Evolutionary conservation across 805 yeast species (phyloP).

Genomic region (Wickerhamomyces chaumierensis): DNA sequence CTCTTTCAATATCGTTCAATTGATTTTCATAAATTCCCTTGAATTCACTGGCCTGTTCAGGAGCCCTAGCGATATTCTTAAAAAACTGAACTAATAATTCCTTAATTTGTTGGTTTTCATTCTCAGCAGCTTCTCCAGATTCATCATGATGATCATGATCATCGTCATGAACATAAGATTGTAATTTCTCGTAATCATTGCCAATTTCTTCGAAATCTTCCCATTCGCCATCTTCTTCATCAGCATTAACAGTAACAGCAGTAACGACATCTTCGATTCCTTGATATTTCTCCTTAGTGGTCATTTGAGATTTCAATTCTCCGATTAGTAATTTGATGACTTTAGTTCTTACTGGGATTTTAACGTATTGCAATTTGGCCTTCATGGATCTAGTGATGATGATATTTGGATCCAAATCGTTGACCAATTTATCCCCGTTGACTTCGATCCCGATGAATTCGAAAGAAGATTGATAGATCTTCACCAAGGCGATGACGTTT

Average conservation of each 20-base stretch:
- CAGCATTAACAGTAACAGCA: conserved; percentile 50
- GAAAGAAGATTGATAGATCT: conserved; percentile 54
- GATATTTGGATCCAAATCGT: conserved; percentile 41
- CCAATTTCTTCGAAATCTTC: conserved; percentile 66
- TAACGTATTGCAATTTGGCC: conserved; percentile 44
- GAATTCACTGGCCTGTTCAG: conserved; percentile 43
- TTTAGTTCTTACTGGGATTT: conserved; percentile 57
- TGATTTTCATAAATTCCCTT: conserved; percentile 32
- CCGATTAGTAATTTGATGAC: conserved; percentile 59
- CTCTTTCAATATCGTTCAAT: conserved; percentile 41
- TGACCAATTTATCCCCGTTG: conserved; percentile 65
- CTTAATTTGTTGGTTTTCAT: conserved; percentile 12
- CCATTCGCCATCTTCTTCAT: conserved; percentile 52
- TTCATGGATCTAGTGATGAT: conserved; percentile 85
- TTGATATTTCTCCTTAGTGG: conserved; percentile 6
- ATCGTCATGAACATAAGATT: conserved; percentile 37
- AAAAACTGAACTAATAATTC: conserved; percentile 39
- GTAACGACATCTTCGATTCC: conserved; percentile 38
- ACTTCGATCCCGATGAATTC: conserved; percentile 37
- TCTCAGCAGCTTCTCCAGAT: conserved; percentile 3
- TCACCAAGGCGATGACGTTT: conserved; percentile 59
- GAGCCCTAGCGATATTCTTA: conserved; percentile 27
- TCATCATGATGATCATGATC: conserved; percentile 20
- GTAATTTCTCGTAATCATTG: conserved; percentile 51
- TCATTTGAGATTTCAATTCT: conserved; percentile 56